Base-by-base conservation (phyloP, 176 grass and related monocot species). In the Raddia distichophylla region DNA sequence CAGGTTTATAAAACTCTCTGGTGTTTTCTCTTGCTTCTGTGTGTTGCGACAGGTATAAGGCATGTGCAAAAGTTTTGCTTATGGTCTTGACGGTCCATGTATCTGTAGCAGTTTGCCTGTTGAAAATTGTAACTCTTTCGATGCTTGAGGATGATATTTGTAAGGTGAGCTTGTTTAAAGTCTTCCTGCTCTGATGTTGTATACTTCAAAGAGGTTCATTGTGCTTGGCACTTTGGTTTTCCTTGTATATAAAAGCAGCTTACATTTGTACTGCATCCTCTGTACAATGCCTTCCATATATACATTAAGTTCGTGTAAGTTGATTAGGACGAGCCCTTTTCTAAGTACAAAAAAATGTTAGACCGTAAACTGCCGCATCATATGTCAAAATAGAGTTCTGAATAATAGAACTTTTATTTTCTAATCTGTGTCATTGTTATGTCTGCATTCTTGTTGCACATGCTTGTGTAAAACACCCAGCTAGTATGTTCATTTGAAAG, bases 61-160 rank as follows among this genome's bases (percentile, higher is more conserved):
- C 71, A 81, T 76, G 76, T 85, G 72, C 43, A 65, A 68, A 61
- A 81, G 55, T 75, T 89, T 27, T 78, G 45, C 64, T 82, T 33
- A n/a, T 50, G 43, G 7, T 57, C 54, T 19, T 70, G 54, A 88
- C 33, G 45, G 19, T 77, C 51, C 52, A 81, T 20, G 48, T 33
- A 45, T 61, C 19, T 87, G 46, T 82, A 82, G 69, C 63, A 34
- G 10, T 74, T 52, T 67, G 20, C 16, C 52, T 65, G 34, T 80
- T 2, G 10, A 75, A 32, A 76, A 40, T 68, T 72, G 33, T 32
- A 11, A 72, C 35, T 54, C 22, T 47, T 62, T 18, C 32, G 40
- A 62, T 74, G 56, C 9, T 64, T 77, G 79, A 77, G 71, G 71
- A 81, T 40, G 18, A 10, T 71, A 15, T 71, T 69, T 86, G 77